Evolutionary conservation across 225 moss, liverwort and hornwort species (phyloP).

Genomic region (Straminergon stramineum): DNA sequence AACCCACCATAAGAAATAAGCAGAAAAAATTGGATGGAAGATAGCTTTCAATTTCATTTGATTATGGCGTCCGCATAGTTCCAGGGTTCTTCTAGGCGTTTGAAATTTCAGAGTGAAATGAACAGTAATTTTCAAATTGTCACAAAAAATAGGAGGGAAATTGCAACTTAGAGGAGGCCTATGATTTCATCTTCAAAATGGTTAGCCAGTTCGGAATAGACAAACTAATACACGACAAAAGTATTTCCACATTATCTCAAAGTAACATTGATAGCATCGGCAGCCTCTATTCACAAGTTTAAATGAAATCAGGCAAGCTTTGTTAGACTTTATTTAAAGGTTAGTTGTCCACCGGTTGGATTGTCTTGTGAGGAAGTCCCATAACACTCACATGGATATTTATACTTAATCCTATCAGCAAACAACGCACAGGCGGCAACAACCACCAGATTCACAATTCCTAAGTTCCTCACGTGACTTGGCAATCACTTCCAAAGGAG

Average conservation of each 20-base stretch:
- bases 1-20: neutral
- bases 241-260: neutral
- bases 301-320: too few species aligned
- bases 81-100: neutral
- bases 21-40: too few species aligned
- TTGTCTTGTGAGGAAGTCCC: neutral
- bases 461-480: neutral
- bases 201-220: neutral
- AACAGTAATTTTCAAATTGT: neutral
- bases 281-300: neutral
- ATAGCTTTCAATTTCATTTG: too few species aligned
- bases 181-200: neutral
- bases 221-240: neutral
- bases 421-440: neutral
- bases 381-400: neutral
- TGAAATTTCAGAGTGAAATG: neutral
- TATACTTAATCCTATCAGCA: neutral
- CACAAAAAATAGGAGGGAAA: neutral
- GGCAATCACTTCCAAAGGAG: neutral
- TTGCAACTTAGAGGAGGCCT: neutral
- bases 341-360: neutral
- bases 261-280: neutral
- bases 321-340: neutral
- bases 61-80: rapidly evolving
- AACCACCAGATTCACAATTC: neutral